Conservation (phyloP, 257 asterid genomes). For the Dorcoceras hygrometricum region DNA sequence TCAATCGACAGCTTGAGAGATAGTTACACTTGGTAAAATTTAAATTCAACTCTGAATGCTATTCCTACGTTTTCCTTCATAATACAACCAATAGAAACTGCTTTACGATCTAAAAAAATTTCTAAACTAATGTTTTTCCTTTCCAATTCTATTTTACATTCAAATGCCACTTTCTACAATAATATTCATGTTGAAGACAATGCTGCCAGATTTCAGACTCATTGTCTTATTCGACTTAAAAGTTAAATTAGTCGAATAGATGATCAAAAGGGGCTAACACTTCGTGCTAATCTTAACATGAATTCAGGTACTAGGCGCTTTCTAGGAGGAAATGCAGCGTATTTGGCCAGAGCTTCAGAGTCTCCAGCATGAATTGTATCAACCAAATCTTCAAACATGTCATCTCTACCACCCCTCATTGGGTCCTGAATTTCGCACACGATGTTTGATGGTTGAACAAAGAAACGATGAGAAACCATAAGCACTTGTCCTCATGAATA, state of each 20-base stretch:
- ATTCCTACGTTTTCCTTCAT: too few species aligned
- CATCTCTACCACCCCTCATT: constrained; percentile 92
- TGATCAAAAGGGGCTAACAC: constrained; percentile 69
- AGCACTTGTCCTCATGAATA: neutral
- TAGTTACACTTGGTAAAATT: neutral
- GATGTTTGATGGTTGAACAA: neutral
- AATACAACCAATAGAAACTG: neutral
- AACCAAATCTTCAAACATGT: constrained; percentile 71
- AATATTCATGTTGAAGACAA: neutral
- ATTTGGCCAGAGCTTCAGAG: constrained; percentile 59
- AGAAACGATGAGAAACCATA: neutral
- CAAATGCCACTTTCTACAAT: neutral
- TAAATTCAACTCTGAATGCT: neutral
- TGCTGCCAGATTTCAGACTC: neutral
- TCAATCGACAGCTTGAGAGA: too few species aligned
- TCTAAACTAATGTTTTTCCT: neutral
- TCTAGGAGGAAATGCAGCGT: constrained; percentile 57
- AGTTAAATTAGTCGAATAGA: neutral
- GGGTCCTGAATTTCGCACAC: constrained; percentile 64
- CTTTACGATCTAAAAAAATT: neutral
- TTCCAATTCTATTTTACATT: too few species aligned
- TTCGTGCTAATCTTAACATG: constrained; percentile 69
- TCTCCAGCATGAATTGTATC: constrained; percentile 66
- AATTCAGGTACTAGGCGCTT: constrained; percentile 85
- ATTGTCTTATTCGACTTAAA: neutral